phyloP scores from a whole-genome alignment of 2,329 filamentous ascomycete species.

The Colletotrichum kahawae region DNA sequence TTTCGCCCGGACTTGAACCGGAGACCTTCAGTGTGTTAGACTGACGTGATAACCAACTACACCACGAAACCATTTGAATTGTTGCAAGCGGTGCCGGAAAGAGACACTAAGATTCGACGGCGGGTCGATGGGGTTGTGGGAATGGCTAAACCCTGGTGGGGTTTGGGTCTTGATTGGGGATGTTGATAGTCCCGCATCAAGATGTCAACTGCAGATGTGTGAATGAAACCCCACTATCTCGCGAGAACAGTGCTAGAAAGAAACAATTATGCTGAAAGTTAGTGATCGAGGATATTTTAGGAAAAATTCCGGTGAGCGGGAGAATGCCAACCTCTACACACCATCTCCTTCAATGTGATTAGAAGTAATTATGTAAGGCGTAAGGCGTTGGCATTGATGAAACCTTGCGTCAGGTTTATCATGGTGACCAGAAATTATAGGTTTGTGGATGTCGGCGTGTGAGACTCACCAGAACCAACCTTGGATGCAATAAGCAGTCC shows the following conservation, averaged over 20 bases:
- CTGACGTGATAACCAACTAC: conserved; percentile 55
- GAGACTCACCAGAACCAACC: not conserved
- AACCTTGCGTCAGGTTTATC: not conserved
- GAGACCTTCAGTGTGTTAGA: conserved; percentile 40
- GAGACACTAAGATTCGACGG: not conserved
- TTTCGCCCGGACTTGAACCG: conserved; percentile 21
- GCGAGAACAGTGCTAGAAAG: rapidly evolving
- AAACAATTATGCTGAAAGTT: not conserved
- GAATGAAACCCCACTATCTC: not conserved
- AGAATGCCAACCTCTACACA: not conserved
- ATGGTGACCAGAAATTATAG: not conserved
- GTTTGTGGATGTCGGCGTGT: not conserved
- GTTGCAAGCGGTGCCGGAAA: not conserved
- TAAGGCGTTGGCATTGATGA: not conserved
- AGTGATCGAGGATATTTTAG: not conserved
- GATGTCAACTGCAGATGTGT: not conserved
- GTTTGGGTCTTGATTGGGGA: not conserved
- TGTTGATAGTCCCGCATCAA: not conserved
- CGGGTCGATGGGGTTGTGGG: not conserved
- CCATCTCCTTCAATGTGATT: not conserved
- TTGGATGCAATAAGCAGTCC: not conserved
- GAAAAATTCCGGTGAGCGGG: not conserved
- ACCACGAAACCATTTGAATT: conserved; percentile 25
- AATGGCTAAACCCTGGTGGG: not conserved
- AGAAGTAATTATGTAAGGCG: not conserved